Conservation (phyloP, 2,329 filamentous ascomycete genomes). For the Acephala macrosclerotiorum region DNA sequence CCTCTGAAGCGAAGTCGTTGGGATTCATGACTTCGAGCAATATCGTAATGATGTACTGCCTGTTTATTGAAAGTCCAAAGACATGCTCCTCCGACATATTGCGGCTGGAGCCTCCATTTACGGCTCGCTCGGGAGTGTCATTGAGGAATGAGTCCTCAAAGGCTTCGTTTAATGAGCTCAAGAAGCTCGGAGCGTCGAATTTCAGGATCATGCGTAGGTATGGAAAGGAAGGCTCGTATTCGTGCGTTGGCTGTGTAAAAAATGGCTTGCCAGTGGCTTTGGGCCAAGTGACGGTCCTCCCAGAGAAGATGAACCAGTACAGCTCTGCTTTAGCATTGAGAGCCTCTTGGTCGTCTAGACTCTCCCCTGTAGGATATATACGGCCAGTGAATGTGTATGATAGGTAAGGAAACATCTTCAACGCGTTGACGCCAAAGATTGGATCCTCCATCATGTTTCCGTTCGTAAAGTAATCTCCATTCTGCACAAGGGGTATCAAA, state of each 20-base stretch:
- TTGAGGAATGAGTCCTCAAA: slow-evolving; percentile 97
- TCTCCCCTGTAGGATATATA: slow-evolving; percentile 86
- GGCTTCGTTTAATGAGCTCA: slow-evolving; percentile 95
- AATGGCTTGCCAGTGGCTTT: slow-evolving; percentile 67
- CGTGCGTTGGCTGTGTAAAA: slow-evolving; percentile 62
- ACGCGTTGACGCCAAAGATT: slow-evolving; percentile 72
- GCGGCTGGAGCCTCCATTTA: slow-evolving; percentile 56
- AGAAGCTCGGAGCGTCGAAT: slow-evolving; percentile 89
- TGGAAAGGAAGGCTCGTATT: slow-evolving; percentile 78
- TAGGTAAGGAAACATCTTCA: slow-evolving; percentile 94
- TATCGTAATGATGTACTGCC: slow-evolving; percentile 92
- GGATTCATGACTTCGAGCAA: slow-evolving; percentile 88
- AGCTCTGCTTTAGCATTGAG: slow-evolving; percentile 83
- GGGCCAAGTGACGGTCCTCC: slow-evolving; percentile 79
- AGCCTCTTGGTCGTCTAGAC: slow-evolving; percentile 76
- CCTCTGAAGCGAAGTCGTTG: slow-evolving; percentile 75
- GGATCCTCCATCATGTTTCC: slow-evolving; percentile 65
- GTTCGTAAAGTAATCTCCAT: slow-evolving; percentile 58
- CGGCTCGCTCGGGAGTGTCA: slow-evolving; percentile 70
- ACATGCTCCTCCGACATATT: slow-evolving; percentile 71
- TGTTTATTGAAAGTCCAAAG: slow-evolving; percentile 77
- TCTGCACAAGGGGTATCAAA: slow-evolving; percentile 64
- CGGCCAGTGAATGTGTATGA: slow-evolving; percentile 90
- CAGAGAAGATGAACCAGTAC: slow-evolving; percentile 94
- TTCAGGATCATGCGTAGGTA: slow-evolving; percentile 85